These are phyloP conservation scores for Zostera marina DNA, from an alignment of 116 monocot species.

Conservation along the genomic window DNA sequence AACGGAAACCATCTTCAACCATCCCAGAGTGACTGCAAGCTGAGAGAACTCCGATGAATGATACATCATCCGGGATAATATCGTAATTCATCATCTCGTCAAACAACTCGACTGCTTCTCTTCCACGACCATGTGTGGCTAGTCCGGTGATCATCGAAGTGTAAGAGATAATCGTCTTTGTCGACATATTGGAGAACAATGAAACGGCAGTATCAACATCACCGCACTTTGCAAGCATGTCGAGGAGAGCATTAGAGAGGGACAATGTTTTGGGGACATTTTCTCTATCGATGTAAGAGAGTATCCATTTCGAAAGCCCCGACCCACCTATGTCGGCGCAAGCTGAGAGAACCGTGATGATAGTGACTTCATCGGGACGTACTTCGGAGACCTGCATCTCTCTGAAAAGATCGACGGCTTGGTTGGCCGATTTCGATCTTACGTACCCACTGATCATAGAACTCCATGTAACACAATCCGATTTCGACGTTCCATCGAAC, in stretches of 20 bases:
- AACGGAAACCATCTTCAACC: constrained; percentile 12
- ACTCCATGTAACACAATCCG: constrained; percentile 14
- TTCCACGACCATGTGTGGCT: constrained; percentile 16
- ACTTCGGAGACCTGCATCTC: constrained; percentile 14
- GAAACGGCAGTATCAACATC: constrained; percentile 9
- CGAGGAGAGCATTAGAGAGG: constrained; percentile 13
- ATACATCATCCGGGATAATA: constrained; percentile 10
- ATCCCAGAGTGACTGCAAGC: constrained; percentile 16
- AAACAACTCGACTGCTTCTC: constrained; percentile 11
- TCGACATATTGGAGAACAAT: constrained; percentile 7
- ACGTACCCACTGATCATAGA: constrained; percentile 21
- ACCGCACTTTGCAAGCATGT: constrained; percentile 20
- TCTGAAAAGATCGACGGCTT: constrained; percentile 10
- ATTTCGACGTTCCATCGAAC: constrained; percentile 6
- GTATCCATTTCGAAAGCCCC: constrained; percentile 12
- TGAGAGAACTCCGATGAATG: constrained; percentile 16
- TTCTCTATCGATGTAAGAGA: constrained; percentile 11
- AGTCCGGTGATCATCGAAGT: constrained; percentile 17
- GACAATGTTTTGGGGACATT: constrained; percentile 10
- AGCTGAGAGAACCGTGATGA: constrained; percentile 12
- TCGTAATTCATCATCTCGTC: constrained; percentile 10
- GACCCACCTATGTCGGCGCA: constrained; percentile 17
- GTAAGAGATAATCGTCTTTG: constrained; percentile 13
- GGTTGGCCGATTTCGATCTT: constrained; percentile 10
- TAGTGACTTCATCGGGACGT: constrained; percentile 12